Evolutionary conservation across 2,329 filamentous ascomycete species (phyloP).

Genomic region (Emericellopsis cladophorae): DNA sequence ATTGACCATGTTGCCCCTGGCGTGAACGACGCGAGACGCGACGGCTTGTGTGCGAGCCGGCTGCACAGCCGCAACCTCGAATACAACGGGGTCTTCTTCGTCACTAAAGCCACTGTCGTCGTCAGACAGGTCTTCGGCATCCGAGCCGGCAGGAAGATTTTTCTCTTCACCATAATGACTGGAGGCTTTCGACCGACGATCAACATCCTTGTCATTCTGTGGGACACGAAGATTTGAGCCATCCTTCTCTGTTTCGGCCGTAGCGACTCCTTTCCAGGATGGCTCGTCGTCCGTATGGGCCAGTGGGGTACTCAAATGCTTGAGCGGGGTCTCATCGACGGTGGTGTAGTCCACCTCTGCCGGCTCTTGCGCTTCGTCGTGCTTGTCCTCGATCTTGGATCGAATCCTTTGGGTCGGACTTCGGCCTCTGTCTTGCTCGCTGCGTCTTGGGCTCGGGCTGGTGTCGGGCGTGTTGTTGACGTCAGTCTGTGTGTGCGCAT

Average conservation of each 20-base stretch:
- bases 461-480: conserved; percentile 37
- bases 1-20: conserved; percentile 68
- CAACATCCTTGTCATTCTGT: conserved; percentile 10
- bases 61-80: conserved; percentile 50
- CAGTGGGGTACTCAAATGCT: conserved; percentile 24
- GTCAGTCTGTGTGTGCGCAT: conserved; percentile 50
- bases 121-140: conserved; percentile 23
- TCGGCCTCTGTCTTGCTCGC: conserved; percentile 34
- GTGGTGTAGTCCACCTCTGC: conserved; percentile 46
- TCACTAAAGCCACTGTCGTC: conserved; percentile 35
- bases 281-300: conserved; percentile 8
- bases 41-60: conserved; percentile 42
- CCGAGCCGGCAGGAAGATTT: conserved; percentile 3
- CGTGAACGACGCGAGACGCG: conserved; percentile 53
- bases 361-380: conserved; percentile 28
- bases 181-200: conserved; percentile 11
- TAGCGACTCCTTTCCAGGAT: not conserved
- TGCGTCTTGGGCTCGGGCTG: conserved; percentile 39
- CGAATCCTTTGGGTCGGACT: conserved; percentile 22
- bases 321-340: conserved; percentile 38
- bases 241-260: not conserved
- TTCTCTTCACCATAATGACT: conserved; percentile 12
- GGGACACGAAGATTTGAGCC: not conserved
- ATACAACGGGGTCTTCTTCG: conserved; percentile 55
- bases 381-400: not conserved